A percentile compares a stretch with the other conserved stretches of the same genome.
Conservation (phyloP, 257 asterid species). For the Hygrophila difformis region DNA sequence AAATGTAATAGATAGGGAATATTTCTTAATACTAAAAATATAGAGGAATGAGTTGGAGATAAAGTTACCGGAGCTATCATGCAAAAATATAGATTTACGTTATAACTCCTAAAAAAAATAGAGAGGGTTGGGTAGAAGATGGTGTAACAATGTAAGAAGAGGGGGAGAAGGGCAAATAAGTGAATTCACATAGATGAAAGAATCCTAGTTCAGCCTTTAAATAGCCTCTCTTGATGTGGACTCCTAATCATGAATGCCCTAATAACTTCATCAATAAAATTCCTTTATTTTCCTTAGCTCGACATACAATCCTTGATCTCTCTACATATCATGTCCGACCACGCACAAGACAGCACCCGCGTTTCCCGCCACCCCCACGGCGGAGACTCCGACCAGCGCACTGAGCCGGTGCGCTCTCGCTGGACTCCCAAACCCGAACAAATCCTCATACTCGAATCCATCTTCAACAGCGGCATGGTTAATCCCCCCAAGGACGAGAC, state of each 20-base stretch:
- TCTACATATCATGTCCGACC: constrained; percentile 43
- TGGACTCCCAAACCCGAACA: constrained; percentile 89
- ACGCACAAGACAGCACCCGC: constrained; percentile 16
- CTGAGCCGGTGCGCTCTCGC: constrained; percentile 50
- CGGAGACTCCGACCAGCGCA: constrained; percentile 17
- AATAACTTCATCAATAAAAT: background rate
- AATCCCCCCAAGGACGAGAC: constrained; percentile 77
- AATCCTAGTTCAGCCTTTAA: constrained; percentile 24
- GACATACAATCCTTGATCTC: too few species aligned
- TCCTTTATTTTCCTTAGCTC: background rate
- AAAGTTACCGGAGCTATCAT: too few species aligned
- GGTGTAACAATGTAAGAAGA: too few species aligned
- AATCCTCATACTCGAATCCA: constrained; percentile 67
- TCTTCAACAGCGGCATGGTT: constrained; percentile 80
- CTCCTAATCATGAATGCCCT: constrained; percentile 4
- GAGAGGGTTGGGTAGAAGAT: too few species aligned
- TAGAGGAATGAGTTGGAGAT: too few species aligned
- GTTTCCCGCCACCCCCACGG: too few species aligned
- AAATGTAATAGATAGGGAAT: too few species aligned
- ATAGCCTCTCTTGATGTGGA: constrained; percentile 21
- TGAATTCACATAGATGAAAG: constrained; percentile 13
- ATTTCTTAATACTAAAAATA: too few species aligned
- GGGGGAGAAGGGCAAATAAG: constrained; percentile 16
- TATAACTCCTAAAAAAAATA: too few species aligned
- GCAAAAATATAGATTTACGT: too few species aligned